Base-by-base conservation (phyloP, 202 grass and related monocot genomes). In the Saccharum hybrid region DNA sequence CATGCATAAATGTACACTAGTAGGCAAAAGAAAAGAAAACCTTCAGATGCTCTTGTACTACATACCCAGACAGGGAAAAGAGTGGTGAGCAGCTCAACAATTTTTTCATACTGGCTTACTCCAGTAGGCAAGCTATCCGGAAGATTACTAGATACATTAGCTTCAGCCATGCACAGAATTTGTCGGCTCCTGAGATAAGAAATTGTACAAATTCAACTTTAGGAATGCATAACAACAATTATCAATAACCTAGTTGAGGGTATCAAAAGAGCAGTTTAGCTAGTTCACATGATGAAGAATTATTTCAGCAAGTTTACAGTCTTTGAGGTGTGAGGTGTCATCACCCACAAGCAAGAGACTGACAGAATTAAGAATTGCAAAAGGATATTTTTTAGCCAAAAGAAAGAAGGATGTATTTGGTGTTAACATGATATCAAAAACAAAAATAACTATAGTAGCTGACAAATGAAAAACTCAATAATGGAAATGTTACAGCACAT, bases 61-160 rank as follows among this genome's bases (percentile, higher is more conserved):
- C 87, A 43, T 89, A 98, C 96, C 96, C 96, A 98, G 83, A 96
- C 83, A 77, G 96, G 96, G 75, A 96, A 98, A 90, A 98, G 96
- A 75, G 93, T 98, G 22, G 93, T 98, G 36, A 98, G 93, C 71
- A 98, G 71, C 82, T 96, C 96, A 49, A 98, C 86, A 80, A 96
- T 92, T 78, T 80, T 93, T 79, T 98, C 94, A 77, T 97, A 97
- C 56, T 89, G 84, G 84, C 86, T 97, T 73, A 40, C 40, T 92
- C 45, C 83, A 71, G 75, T 41, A 66, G 86, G 74, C 14, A 49
- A 70, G 33, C 59, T 91, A 33, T 88, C 88, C 19, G 90, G 88
- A 67, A 89, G 16, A 85, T 98, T 88, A 80, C 88, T 89, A 75
- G 91, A 94, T 94, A 93, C 66, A 33, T 94, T 96, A 77, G 83